These are phyloP conservation scores for Pseudomassariella vexata DNA, from an alignment of 2,329 filamentous ascomycete species.

Conservation along the genomic window DNA sequence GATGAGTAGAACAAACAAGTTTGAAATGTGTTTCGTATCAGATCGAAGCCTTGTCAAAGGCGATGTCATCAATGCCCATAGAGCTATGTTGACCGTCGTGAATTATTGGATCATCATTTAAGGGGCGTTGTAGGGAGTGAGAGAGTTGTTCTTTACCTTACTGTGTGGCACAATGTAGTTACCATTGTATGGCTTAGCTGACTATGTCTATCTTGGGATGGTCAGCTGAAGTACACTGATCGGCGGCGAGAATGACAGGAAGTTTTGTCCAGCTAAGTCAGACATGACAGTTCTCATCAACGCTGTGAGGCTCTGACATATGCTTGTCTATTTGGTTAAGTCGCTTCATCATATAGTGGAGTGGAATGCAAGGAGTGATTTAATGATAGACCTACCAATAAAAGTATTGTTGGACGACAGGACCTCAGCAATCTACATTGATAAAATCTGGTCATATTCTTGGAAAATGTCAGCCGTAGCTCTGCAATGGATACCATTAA, in stretches of 20 bases:
- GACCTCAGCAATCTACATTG: too few relatives aligned
- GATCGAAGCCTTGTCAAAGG: slow-evolving; percentile 79
- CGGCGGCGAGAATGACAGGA: too few relatives aligned
- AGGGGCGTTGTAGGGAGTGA: slow-evolving; percentile 10
- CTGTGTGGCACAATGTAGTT: too few relatives aligned
- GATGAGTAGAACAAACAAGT: slow-evolving; percentile 16
- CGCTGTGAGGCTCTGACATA: slow-evolving; percentile 78
- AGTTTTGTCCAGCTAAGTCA: slow-evolving; percentile 36
- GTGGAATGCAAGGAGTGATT: too few relatives aligned
- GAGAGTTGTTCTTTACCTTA: slow-evolving; percentile 12
- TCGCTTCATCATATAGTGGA: slow-evolving; percentile 70
- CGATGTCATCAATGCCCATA: slow-evolving; percentile 70
- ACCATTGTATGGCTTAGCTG: too few relatives aligned
- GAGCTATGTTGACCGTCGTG: slow-evolving; percentile 86
- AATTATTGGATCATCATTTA: slow-evolving; percentile 69
- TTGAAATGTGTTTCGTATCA: slow-evolving; percentile 19
- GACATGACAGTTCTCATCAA: slow-evolving; percentile 43
- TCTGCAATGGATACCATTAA: too few relatives aligned
- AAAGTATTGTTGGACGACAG: too few relatives aligned
- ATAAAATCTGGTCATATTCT: too few relatives aligned
- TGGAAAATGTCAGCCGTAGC: too few relatives aligned
- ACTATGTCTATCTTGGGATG: slow-evolving; percentile 12
- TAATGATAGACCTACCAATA: too few relatives aligned
- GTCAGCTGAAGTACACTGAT: too few relatives aligned
- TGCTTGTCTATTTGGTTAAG: slow-evolving; percentile 86